Evolutionary conservation across 2,329 filamentous ascomycete genomes (phyloP), one percentile per base, ranked within the genome.

Genomic region (Pestalotiopsis sp.): DNA sequence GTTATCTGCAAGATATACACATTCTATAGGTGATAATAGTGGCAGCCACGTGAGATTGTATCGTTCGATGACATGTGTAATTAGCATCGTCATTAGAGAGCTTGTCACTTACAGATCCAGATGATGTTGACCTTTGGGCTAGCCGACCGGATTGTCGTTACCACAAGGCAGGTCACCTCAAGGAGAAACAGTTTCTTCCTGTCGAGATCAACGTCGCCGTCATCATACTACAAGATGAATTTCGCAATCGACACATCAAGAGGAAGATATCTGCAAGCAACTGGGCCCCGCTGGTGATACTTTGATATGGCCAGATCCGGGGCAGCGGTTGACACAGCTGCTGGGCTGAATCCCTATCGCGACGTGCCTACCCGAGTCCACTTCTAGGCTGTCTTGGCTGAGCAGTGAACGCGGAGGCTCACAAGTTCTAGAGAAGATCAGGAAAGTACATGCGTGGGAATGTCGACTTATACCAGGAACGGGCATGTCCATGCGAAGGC

Each of bases 401-500:
- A 38, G 20, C 13, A 9, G 17, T 20, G 17, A 23, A 6, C 36
- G 41, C 59, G n/a, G 17, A 36, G 17, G 39, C 23, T 36, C 7
- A n/a, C 38, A 23, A 39, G n/a, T 45, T 17, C 61, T 64, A 64
- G 25, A 12, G 20, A 49, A 20, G 20, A 45, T 38, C 12, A 27
- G 61, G 61, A 64, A 64, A 64, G 61, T 64, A 64, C 38, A 64
- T 64, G 61, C 61, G 61, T 13, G 20, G 39, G 27, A 45, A 14
- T 20, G 12, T n/a, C 20, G 12, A 12, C 11, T 45, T 49, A 36
- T 20, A 49, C 23, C 38, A 64, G 61, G 38, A 64, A 64, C 39
- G 61, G 39, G 61, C 38, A 64, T 64, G 61, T 64, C 61, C 61
- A 64, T 49, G 61, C 61, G 61, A 64, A 25, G 49, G 61, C 61